These are phyloP conservation scores for Bryopsis sp. DNA, from an alignment of 139 green algal genomes.

Conservation along the genomic window DNA sequence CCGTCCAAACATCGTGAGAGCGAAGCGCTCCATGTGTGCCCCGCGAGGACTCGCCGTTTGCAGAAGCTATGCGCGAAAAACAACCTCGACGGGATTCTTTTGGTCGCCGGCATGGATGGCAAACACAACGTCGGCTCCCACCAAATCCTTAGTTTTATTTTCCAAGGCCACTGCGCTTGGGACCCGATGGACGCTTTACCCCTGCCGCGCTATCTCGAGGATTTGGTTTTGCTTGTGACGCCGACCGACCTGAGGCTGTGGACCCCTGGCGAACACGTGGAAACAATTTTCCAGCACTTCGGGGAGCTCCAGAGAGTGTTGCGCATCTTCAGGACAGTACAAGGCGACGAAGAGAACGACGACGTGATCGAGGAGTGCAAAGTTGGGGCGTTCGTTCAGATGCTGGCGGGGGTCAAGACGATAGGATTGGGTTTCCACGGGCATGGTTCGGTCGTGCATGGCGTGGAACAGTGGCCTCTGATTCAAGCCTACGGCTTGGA, in stretches of 20 bases:
- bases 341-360: background rate
- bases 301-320: background rate
- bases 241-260: too few relatives aligned
- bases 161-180: background rate
- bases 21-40: too few relatives aligned
- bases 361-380: background rate
- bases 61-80: background rate
- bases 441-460: conserved; percentile 17
- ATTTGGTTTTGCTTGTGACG: background rate
- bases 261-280: too few relatives aligned
- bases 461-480: conserved; percentile 47
- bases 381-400: conserved; percentile 12
- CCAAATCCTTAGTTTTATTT: background rate
- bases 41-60: background rate
- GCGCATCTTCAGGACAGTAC: background rate
- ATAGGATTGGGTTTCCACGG: conserved; percentile 27
- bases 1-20: too few relatives aligned
- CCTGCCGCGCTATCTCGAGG: background rate
- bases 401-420: conserved; percentile 24
- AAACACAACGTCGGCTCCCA: background rate
- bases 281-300: background rate
- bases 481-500: conserved; percentile 51
- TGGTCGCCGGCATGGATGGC: background rate
- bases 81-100: background rate
- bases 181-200: background rate